Evolutionary conservation across 2,329 filamentous ascomycete genomes (phyloP).

Genomic region (Cordyceps fumosorosea): DNA sequence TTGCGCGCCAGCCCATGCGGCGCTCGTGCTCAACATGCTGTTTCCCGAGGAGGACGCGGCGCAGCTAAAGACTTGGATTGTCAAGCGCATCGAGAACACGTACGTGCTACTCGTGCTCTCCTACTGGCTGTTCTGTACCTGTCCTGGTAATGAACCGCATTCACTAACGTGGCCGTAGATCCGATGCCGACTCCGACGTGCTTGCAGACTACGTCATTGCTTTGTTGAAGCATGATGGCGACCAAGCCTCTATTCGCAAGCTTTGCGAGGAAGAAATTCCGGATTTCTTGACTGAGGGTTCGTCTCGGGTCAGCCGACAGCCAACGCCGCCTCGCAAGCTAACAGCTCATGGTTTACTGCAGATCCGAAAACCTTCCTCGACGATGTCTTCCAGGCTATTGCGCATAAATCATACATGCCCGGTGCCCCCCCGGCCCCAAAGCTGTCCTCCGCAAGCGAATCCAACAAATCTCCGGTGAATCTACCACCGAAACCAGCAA

Average conservation of each 20-base stretch:
- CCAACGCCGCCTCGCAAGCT: background rate
- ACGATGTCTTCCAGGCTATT: slow-evolving; percentile 64
- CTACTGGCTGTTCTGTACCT: slow-evolving; percentile 7
- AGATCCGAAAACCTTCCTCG: slow-evolving; percentile 50
- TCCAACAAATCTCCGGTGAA: slow-evolving; percentile 15
- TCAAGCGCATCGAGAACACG: slow-evolving; percentile 71
- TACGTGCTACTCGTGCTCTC: slow-evolving; percentile 32
- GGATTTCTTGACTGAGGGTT: slow-evolving; percentile 66
- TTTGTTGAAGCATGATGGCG: slow-evolving; percentile 63
- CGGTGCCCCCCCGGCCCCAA: slow-evolving; percentile 40
- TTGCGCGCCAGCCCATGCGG: slow-evolving; percentile 6
- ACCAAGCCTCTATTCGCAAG: slow-evolving; percentile 54
- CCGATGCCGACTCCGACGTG: slow-evolving; percentile 73
- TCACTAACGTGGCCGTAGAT: slow-evolving; percentile 38
- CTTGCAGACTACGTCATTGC: slow-evolving; percentile 81
- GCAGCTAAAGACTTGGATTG: slow-evolving; percentile 68
- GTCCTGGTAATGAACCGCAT: background rate
- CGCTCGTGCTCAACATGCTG: slow-evolving; percentile 40
- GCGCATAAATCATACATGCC: slow-evolving; percentile 55
- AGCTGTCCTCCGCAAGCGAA: slow-evolving; percentile 12
- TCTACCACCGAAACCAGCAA: slow-evolving; percentile 11
- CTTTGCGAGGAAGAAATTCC: slow-evolving; percentile 66
- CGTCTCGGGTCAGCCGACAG: background rate
- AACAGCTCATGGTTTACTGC: background rate
- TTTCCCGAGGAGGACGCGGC: slow-evolving; percentile 56